phyloP scores from a whole-genome alignment of 1,284 basidiomycete species.

The Wallemia ichthyophaga region DNA sequence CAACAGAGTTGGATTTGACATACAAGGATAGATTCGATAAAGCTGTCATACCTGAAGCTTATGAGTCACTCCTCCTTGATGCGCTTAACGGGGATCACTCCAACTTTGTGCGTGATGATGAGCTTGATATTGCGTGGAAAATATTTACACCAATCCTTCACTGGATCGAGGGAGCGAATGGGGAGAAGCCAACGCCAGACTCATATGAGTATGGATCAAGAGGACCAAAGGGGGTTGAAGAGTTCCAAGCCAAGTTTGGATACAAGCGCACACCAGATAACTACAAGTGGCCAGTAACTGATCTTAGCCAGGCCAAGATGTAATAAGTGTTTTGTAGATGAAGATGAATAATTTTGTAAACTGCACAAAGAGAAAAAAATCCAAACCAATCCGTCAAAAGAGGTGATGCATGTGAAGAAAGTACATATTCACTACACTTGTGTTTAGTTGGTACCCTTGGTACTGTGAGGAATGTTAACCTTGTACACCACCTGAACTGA shows the following conservation, averaged over 20 bases:
- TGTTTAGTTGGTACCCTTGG: background rate
- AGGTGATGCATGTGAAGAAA: background rate
- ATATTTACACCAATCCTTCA: slow-evolving; percentile 83
- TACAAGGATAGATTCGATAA: slow-evolving; percentile 81
- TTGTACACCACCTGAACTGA: slow-evolving; percentile 12
- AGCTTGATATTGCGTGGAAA: slow-evolving; percentile 87
- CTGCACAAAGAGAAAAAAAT: background rate
- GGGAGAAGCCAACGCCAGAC: slow-evolving; percentile 29
- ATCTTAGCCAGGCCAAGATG: background rate
- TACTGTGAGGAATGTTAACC: background rate
- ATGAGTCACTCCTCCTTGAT: slow-evolving; percentile 70
- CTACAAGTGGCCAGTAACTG: slow-evolving; percentile 1
- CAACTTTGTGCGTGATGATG: slow-evolving; percentile 71
- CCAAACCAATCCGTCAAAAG: background rate
- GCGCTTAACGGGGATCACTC: slow-evolving; percentile 39
- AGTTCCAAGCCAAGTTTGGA: slow-evolving; percentile 42
- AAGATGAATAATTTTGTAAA: background rate
- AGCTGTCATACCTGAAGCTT: slow-evolving; percentile 68
- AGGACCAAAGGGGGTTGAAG: slow-evolving; percentile 54
- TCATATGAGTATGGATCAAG: slow-evolving; percentile 71
- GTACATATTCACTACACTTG: background rate
- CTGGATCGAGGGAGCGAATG: slow-evolving; percentile 51
- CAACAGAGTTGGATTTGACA: slow-evolving; percentile 83
- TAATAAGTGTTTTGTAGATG: too few species aligned
- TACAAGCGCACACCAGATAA: slow-evolving; percentile 29